A percentile compares a stretch with the other conserved stretches of the same genome.
Evolutionary conservation across 148 eudicot species (phyloP).

Genomic region (Chenopodium quinoa): DNA sequence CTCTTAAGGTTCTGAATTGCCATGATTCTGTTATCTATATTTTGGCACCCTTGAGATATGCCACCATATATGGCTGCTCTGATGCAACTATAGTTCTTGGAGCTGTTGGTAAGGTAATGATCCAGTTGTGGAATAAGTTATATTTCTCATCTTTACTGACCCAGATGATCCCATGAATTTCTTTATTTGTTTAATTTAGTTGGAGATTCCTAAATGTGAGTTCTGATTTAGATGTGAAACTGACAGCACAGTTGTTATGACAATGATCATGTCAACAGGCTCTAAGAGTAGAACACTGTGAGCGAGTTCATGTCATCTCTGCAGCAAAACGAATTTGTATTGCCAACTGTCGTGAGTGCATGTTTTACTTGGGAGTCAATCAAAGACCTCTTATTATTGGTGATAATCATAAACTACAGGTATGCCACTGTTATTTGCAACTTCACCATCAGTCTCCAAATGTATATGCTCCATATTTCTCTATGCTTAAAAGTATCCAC

Average conservation of each 20-base stretch:
- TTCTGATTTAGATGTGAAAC: slow-evolving; percentile 21
- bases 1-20: slow-evolving; percentile 86
- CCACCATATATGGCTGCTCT: slow-evolving; percentile 94
- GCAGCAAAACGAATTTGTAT: slow-evolving; percentile 91
- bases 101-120: slow-evolving; percentile 93
- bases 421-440: slow-evolving; percentile 19
- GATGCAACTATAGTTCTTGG: slow-evolving; percentile 94
- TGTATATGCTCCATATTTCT: too few species aligned
- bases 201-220: slow-evolving; percentile 3
- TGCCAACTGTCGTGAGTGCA: slow-evolving; percentile 96
- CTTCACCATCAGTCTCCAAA: background rate
- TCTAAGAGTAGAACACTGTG: slow-evolving; percentile 94
- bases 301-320: slow-evolving; percentile 86
- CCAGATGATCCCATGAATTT: background rate
- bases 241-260: slow-evolving; percentile 6
- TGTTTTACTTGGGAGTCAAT: slow-evolving; percentile 90
- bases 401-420: slow-evolving; percentile 99
- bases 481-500: too few species aligned
- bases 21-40: slow-evolving; percentile 90
- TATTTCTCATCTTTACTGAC: background rate
- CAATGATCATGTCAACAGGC: slow-evolving; percentile 46
- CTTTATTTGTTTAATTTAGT: slow-evolving; percentile 1
- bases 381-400: slow-evolving; percentile 92
- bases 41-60: slow-evolving; percentile 84
- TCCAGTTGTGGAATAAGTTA: background rate